Percentiles rank a stretch among this genome's conserved stretches.
Conservation (phyloP, 202 grass and related monocot genomes). For the Setaria viridis region DNA sequence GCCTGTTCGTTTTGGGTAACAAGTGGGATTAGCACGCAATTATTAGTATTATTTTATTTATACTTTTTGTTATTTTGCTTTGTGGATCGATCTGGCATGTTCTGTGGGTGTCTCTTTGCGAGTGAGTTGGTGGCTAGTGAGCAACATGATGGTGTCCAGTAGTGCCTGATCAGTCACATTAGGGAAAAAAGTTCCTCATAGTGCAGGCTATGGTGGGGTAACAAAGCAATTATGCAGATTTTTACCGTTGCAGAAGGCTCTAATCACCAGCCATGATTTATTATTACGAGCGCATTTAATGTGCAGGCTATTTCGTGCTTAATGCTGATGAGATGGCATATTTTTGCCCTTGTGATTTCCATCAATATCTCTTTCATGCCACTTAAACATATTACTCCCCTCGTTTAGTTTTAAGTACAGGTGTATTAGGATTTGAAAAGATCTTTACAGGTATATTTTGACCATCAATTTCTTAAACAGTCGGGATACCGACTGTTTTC, state of each 20-base stretch:
- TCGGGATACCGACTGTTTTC: too few relatives aligned
- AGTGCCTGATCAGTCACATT: neutral
- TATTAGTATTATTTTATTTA: neutral
- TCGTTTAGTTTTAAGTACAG: neutral
- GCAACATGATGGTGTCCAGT: slow-evolving; percentile 27
- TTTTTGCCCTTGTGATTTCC: neutral
- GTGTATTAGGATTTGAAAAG: neutral
- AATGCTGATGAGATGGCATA: neutral
- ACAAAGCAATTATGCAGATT: slow-evolving; percentile 12
- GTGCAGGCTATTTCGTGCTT: neutral
- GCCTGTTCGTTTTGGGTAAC: slow-evolving; percentile 25
- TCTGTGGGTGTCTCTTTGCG: slow-evolving; percentile 14
- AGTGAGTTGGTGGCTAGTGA: slow-evolving; percentile 43
- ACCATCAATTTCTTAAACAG: neutral
- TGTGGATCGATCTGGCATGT: slow-evolving; percentile 37
- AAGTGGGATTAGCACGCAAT: slow-evolving; percentile 5
- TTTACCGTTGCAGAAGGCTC: slow-evolving; percentile 6
- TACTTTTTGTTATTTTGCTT: slow-evolving; percentile 5
- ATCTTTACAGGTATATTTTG: neutral
- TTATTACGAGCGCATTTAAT: slow-evolving; percentile 1
- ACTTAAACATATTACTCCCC: too few relatives aligned
- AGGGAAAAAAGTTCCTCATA: neutral
- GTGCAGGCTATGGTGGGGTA: neutral
- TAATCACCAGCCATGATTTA: neutral
- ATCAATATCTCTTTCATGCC: neutral